Evolutionary conservation across 164 flowering plant genomes (phyloP).

Genomic region (Piper longum): DNA sequence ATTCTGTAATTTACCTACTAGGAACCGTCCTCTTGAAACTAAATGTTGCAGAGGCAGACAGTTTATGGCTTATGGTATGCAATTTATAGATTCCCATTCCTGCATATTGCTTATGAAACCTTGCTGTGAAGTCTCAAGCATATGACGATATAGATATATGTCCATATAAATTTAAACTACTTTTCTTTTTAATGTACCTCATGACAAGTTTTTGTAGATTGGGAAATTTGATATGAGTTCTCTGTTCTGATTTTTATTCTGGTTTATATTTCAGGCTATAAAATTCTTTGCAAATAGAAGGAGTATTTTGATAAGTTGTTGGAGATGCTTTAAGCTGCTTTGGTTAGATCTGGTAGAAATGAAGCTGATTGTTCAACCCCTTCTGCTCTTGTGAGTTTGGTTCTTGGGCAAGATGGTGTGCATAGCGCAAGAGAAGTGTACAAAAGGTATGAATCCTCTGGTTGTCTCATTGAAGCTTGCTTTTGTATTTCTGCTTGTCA

Average conservation of each 20-base stretch:
- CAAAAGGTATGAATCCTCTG: constrained; percentile 34
- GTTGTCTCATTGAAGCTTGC: background rate
- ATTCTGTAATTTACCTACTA: constrained; percentile 41
- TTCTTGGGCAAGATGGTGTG: constrained; percentile 57
- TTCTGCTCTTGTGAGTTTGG: constrained; percentile 41
- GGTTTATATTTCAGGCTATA: constrained; percentile 44
- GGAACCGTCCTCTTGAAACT: constrained; percentile 29
- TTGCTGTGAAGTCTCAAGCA: background rate
- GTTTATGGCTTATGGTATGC: constrained; percentile 82
- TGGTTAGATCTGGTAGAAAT: constrained; percentile 41
- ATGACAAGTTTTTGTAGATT: background rate
- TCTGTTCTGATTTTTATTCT: background rate
- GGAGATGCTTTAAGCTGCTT: constrained; percentile 26
- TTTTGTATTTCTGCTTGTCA: background rate
- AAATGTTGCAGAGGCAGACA: constrained; percentile 47
- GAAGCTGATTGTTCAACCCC: constrained; percentile 51
- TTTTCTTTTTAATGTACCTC: too few relatives aligned
- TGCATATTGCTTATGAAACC: background rate
- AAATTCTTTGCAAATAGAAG: constrained; percentile 46
- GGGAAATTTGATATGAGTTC: background rate
- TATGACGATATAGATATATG: background rate
- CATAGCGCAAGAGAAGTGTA: constrained; percentile 52
- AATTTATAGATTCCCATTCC: too few relatives aligned
- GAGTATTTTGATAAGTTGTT: constrained; percentile 60
- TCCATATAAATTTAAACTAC: background rate